phyloP scores from a whole-genome alignment of 106 monocot species.

The Dioscorea alata region DNA sequence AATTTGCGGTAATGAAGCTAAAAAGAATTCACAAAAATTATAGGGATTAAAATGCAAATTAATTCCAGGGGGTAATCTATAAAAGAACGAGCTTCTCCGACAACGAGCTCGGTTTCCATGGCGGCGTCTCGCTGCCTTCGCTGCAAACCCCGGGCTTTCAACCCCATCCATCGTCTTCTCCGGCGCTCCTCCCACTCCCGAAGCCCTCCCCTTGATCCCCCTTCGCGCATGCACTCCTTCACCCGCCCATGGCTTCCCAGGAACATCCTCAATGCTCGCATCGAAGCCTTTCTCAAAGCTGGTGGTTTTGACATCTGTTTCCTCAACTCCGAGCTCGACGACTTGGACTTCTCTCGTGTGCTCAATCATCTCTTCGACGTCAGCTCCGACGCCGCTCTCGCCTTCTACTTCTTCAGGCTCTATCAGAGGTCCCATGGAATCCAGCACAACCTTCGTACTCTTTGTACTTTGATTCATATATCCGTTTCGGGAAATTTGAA shows the following conservation, averaged over 20 bases:
- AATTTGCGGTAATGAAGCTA: no score
- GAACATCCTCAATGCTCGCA: conserved; percentile 1
- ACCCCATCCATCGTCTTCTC: no score
- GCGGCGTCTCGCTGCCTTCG: no score
- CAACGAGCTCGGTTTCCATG: no score
- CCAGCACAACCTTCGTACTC: conserved; percentile 10
- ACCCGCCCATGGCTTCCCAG: conserved; percentile 13
- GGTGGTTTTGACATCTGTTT: conserved; percentile 9
- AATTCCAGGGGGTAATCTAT: no score
- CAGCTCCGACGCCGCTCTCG: conserved; percentile 34
- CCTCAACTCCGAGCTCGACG: conserved; percentile 5
- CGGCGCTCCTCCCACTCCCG: background rate
- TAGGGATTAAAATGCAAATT: no score
- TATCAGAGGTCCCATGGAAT: conserved; percentile 11
- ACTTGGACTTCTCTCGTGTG: conserved; percentile 3
- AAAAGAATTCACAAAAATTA: no score
- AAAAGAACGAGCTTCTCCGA: no score
- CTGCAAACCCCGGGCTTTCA: no score
- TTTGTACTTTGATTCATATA: conserved; percentile 41
- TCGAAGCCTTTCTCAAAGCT: conserved; percentile 4
- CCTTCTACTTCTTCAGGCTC: conserved; percentile 35
- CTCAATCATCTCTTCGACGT: conserved; percentile 28
- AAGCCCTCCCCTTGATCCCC: background rate
- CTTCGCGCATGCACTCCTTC: conserved; percentile 9
- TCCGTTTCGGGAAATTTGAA: conserved; percentile 44